phyloP scores from a whole-genome alignment of 306 rosid species.

The Rosa chinensis region DNA sequence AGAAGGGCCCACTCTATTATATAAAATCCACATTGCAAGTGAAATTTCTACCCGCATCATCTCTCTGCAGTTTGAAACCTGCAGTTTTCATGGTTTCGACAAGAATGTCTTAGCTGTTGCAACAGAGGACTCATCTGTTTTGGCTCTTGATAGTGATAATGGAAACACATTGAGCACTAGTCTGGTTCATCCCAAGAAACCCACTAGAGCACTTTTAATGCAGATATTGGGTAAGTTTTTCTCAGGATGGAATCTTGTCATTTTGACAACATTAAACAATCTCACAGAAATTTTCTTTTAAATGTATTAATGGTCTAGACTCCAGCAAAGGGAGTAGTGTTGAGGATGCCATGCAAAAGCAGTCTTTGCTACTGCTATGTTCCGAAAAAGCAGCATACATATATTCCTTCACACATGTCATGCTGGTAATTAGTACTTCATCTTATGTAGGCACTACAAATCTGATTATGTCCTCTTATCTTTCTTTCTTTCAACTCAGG shows the following conservation, averaged over 20 bases:
- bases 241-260: background rate
- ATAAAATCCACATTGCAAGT: conserved; percentile 66
- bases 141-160: conserved; percentile 68
- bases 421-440: too few species aligned
- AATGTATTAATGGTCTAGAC: conserved; percentile 33
- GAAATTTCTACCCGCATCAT: conserved; percentile 64
- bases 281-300: conserved; percentile 16
- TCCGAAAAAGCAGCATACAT: too few species aligned
- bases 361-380: too few species aligned
- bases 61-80: conserved; percentile 65
- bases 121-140: conserved; percentile 78
- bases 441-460: too few species aligned
- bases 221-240: conserved; percentile 64
- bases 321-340: conserved; percentile 38
- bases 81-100: conserved; percentile 71
- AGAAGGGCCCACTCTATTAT: conserved; percentile 61
- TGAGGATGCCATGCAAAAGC: conserved; percentile 50
- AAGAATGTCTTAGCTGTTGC: conserved; percentile 63
- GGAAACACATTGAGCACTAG: conserved; percentile 52
- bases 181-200: conserved; percentile 79
- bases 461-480: conserved; percentile 19
- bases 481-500: too few species aligned
- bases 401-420: too few species aligned
- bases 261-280: conserved; percentile 28
- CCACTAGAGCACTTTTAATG: conserved; percentile 71